phyloP scores from a whole-genome alignment of 768 basidiomycete species.

The Lactifluus rugatus region DNA sequence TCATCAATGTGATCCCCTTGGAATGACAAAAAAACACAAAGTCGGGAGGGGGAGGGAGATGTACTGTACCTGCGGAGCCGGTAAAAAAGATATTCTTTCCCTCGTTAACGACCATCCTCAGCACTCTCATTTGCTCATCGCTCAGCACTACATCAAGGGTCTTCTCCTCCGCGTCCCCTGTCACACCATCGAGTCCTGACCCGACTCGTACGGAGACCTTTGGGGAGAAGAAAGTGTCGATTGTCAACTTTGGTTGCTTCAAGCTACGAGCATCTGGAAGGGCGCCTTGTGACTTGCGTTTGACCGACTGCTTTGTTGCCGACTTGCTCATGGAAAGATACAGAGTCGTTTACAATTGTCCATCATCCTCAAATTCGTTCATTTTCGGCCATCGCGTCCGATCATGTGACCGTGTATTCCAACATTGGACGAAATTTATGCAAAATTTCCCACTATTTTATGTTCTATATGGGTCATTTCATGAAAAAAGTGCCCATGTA shows the following conservation, averaged over 20 bases:
- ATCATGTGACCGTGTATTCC: conserved; percentile 17
- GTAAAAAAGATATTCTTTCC: conserved; percentile 59
- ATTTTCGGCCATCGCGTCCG: background rate
- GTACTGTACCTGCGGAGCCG: conserved; percentile 56
- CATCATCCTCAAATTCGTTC: background rate
- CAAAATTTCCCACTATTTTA: too few relatives aligned
- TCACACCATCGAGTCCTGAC: conserved; percentile 14
- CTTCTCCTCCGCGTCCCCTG: conserved; percentile 15
- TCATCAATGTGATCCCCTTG: background rate
- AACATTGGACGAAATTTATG: too few relatives aligned
- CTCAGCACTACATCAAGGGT: conserved; percentile 36
- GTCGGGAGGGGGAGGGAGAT: too few relatives aligned
- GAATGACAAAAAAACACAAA: background rate
- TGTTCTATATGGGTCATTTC: too few relatives aligned
- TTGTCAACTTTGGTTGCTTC: conserved; percentile 27
- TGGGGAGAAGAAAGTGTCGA: conserved; percentile 29
- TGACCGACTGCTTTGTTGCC: conserved; percentile 9
- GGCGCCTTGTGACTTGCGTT: conserved; percentile 26
- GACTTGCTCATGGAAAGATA: conserved; percentile 10
- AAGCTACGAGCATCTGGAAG: conserved; percentile 11
- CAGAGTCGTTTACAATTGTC: background rate
- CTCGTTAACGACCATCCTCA: conserved; percentile 44
- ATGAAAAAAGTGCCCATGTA: too few relatives aligned
- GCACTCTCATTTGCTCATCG: conserved; percentile 43
- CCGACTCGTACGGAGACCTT: conserved; percentile 19